These are phyloP conservation scores for Asterella californica DNA, from an alignment of 225 moss, liverwort and hornwort genomes.

Conservation along the genomic window DNA sequence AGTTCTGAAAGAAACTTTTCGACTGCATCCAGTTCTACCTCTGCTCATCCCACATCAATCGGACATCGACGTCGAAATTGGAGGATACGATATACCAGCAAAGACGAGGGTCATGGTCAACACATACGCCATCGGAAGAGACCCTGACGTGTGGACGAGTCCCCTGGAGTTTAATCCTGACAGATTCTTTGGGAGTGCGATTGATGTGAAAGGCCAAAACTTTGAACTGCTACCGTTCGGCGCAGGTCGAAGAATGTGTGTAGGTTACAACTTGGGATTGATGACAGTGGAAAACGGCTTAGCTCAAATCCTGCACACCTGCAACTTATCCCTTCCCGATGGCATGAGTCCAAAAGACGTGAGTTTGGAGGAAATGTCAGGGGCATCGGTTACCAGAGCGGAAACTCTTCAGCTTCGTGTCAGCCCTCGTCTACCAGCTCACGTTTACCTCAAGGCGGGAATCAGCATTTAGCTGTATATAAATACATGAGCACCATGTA, in stretches of 20 bases:
- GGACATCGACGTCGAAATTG: constrained; percentile 5
- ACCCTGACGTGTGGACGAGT: constrained; percentile 47
- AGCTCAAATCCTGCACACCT: too few relatives aligned
- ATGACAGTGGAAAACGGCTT: too few relatives aligned
- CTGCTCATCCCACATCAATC: constrained; percentile 20
- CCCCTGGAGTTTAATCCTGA: constrained; percentile 46
- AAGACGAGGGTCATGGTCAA: constrained; percentile 43
- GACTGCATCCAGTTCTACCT: constrained; percentile 18
- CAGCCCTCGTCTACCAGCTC: too few relatives aligned
- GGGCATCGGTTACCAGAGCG: background rate
- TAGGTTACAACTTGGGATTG: too few relatives aligned
- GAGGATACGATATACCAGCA: constrained; percentile 19
- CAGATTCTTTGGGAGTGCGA: constrained; percentile 35
- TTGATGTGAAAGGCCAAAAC: constrained; percentile 41
- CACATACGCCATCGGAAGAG: constrained; percentile 42
- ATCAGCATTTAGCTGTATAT: too few relatives aligned
- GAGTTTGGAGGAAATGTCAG: background rate
- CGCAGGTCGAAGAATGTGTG: too few relatives aligned
- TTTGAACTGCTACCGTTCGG: too few relatives aligned
- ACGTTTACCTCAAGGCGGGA: too few relatives aligned
- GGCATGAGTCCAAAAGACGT: background rate
- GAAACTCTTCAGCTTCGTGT: background rate
- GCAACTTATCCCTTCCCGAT: too few relatives aligned
- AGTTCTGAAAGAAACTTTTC: constrained; percentile 10
- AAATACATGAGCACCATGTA: too few relatives aligned